Conservation (phyloP, 2,329 filamentous ascomycete genomes). For the Fusarium penzigii region DNA sequence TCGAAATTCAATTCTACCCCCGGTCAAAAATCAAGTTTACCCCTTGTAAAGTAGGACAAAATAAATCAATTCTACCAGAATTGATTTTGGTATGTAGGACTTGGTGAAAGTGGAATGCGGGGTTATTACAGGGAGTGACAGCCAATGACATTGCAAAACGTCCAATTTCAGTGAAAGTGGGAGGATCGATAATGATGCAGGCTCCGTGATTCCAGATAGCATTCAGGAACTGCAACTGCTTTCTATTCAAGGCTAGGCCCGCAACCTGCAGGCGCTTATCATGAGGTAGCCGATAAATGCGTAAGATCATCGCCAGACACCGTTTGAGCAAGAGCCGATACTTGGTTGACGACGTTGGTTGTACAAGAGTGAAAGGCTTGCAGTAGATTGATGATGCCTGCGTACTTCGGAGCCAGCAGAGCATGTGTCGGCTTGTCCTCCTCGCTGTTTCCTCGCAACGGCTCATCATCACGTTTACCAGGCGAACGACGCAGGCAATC, state of each 20-base stretch:
- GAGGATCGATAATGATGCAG: no score
- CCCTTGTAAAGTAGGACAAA: no score
- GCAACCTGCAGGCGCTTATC: neutral
- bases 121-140: no score
- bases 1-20: no score
- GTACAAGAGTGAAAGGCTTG: neutral
- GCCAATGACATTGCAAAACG: no score
- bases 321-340: slow-evolving; percentile 4
- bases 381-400: neutral
- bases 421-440: slow-evolving; percentile 2
- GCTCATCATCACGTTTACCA: neutral
- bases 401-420: slow-evolving; percentile 5
- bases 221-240: slow-evolving; percentile 3
- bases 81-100: no score
- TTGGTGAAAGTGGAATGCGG: no score
- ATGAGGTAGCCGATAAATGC: slow-evolving; percentile 1
- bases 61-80: no score
- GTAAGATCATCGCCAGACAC: slow-evolving; percentile 4
- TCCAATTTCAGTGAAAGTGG: no score
- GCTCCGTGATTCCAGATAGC: slow-evolving; percentile 1
- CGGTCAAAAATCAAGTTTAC: no score
- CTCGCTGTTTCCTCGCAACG: slow-evolving; percentile 1
- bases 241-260: neutral
- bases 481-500: neutral
- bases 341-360: neutral